phyloP scores from a whole-genome alignment of 257 asterid genomes.

The Solanum paucissectum region DNA sequence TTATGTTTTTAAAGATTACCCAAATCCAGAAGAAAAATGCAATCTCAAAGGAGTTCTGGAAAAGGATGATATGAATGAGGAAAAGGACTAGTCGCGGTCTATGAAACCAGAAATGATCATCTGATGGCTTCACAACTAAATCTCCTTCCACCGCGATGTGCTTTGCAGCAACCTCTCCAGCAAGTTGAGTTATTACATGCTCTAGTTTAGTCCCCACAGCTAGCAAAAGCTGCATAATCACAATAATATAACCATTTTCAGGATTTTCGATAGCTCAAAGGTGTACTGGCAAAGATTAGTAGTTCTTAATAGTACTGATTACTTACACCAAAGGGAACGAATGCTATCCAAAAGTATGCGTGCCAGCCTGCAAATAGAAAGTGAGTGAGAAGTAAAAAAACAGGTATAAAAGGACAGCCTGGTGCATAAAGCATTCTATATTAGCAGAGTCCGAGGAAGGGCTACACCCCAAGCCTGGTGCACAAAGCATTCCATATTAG shows the following conservation, averaged over 20 bases:
- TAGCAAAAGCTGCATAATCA: constrained; percentile 40
- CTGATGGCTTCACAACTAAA: constrained; percentile 24
- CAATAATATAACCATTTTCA: background rate
- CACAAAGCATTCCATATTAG: background rate
- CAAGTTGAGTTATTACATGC: constrained; percentile 40
- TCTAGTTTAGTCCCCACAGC: constrained; percentile 64
- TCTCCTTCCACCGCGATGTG: constrained; percentile 24
- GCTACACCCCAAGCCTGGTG: background rate
- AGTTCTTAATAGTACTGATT: background rate
- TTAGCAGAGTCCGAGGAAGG: background rate
- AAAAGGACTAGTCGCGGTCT: constrained; percentile 23
- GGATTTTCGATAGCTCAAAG: background rate
- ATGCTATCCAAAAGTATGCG: constrained; percentile 65
- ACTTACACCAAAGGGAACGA: constrained; percentile 52
- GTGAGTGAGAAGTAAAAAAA: background rate
- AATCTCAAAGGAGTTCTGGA: constrained; percentile 34
- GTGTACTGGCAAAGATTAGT: background rate
- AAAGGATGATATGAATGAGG: constrained; percentile 22
- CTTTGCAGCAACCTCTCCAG: constrained; percentile 26
- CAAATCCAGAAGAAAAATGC: constrained; percentile 34
- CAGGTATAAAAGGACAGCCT: background rate
- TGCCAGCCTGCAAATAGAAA: constrained; percentile 52
- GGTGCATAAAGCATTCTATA: background rate
- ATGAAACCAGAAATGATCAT: constrained; percentile 29
- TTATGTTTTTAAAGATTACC: constrained; percentile 8